Evolutionary conservation across 352 stramenopile genomes (phyloP).

Genomic region (Phytophthora kernoviae): DNA sequence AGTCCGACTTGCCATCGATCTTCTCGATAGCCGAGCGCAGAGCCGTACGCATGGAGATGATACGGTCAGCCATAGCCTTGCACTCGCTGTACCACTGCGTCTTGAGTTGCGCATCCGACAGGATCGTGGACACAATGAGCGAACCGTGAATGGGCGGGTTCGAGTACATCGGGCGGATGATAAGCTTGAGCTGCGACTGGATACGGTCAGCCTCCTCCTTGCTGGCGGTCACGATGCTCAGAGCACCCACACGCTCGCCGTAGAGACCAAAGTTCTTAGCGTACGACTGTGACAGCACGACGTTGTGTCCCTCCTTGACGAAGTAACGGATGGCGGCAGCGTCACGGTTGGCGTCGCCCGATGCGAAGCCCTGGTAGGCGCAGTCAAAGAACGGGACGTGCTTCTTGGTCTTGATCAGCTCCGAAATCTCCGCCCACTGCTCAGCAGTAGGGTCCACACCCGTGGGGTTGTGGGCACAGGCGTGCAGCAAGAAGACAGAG

Average conservation of each 20-base stretch:
- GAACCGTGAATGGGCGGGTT: constrained; percentile 99
- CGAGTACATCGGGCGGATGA: constrained; percentile 99
- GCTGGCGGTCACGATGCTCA: constrained; percentile 94
- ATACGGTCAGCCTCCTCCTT: constrained; percentile 96
- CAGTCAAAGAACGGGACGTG: constrained; percentile 99
- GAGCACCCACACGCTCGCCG: constrained; percentile 96
- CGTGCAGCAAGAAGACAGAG: constrained; percentile 98
- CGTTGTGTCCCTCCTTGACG: constrained; percentile 97
- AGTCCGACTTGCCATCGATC: constrained; percentile 90
- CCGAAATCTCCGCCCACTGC: constrained; percentile 98
- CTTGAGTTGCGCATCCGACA: constrained; percentile 93
- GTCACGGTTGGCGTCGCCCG: constrained; percentile 96
- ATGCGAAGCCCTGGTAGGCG: constrained; percentile 99
- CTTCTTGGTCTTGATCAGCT: constrained; percentile 95
- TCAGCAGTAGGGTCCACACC: constrained; percentile 97
- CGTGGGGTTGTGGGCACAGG: constrained; percentile 99
- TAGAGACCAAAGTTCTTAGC: constrained; percentile 99
- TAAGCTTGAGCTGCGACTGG: constrained; percentile 98
- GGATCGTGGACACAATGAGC: constrained; percentile 96
- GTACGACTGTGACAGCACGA: constrained; percentile 98
- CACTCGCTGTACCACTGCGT: constrained; percentile 95
- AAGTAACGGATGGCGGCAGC: constrained; percentile 96
- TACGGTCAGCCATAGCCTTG: constrained; percentile 96
- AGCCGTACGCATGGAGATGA: constrained; percentile 93
- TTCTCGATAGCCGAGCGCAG: constrained; percentile 85